These are phyloP conservation scores for Daldinia bambusicola DNA, from an alignment of 495 filamentous ascomycete species.

Conservation along the genomic window DNA sequence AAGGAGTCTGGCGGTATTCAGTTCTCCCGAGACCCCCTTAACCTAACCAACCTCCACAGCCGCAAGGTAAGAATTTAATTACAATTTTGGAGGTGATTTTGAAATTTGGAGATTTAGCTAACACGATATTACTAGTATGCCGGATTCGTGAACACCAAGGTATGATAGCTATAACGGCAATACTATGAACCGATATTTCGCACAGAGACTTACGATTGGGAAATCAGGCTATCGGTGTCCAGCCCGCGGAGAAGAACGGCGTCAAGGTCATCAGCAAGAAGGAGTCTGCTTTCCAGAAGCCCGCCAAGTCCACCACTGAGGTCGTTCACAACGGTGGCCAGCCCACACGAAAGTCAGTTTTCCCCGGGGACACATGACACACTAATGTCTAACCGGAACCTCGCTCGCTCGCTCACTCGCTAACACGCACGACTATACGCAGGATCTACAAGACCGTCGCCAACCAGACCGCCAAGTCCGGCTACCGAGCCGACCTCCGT, in stretches of 20 bases:
- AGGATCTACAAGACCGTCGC: slow-evolving; percentile 92
- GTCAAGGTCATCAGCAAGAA: slow-evolving; percentile 87
- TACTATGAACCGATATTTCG: slow-evolving; percentile 10
- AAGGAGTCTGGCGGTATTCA: slow-evolving; percentile 76
- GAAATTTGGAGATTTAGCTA: slow-evolving; percentile 41
- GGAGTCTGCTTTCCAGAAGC: slow-evolving; percentile 72
- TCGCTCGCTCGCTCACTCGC: slow-evolving; percentile 46
- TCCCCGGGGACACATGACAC: slow-evolving; percentile 11
- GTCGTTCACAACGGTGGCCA: slow-evolving; percentile 74
- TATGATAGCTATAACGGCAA: slow-evolving; percentile 54
- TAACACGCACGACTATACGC: slow-evolving; percentile 38
- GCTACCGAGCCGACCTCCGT: slow-evolving; percentile 89
- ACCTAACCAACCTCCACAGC: slow-evolving; percentile 86
- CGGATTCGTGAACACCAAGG: slow-evolving; percentile 93
- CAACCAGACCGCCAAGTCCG: slow-evolving; percentile 78
- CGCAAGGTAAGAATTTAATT: slow-evolving; percentile 76
- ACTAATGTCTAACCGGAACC: neutral
- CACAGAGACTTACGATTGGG: slow-evolving; percentile 38
- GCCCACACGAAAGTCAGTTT: slow-evolving; percentile 81
- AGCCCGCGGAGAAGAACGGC: slow-evolving; percentile 71
- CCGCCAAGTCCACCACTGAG: slow-evolving; percentile 70
- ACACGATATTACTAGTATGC: slow-evolving; percentile 70
- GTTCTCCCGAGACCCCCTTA: slow-evolving; percentile 94
- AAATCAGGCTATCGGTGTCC: slow-evolving; percentile 81
- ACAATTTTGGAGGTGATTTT: neutral